Percentiles rank a stretch among this genome's conserved stretches.
Conservation (phyloP, 2,329 filamentous ascomycete species). For the Pyrenochaeta sp. region DNA sequence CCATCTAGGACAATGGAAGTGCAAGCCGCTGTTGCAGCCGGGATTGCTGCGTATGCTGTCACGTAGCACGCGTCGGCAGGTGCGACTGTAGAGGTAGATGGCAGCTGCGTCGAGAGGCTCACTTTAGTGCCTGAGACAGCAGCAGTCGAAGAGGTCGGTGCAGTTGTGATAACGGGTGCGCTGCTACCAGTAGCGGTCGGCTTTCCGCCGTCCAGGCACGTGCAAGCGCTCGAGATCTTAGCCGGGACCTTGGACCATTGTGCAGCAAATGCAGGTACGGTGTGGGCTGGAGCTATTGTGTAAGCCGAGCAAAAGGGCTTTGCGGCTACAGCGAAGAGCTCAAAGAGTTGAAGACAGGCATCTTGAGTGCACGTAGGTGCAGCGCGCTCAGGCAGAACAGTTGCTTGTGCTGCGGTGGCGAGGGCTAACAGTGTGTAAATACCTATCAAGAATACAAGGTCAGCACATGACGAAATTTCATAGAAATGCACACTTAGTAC, state of each 20-base stretch:
- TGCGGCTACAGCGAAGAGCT: constrained; percentile 14
- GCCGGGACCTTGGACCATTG: constrained; percentile 15
- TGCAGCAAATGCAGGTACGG: constrained; percentile 19
- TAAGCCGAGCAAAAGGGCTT: constrained; percentile 21
- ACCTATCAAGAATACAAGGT: background rate
- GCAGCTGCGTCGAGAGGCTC: background rate
- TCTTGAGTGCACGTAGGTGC: constrained; percentile 15
- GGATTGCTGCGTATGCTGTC: constrained; percentile 27
- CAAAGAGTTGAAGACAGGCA: constrained; percentile 15
- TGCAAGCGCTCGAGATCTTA: constrained; percentile 20
- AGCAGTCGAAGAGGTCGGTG: background rate
- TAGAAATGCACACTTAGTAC: background rate
- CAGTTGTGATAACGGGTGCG: background rate
- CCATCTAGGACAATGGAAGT: constrained; percentile 53
- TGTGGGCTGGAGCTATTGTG: constrained; percentile 12
- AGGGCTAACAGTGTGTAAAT: constrained; percentile 14
- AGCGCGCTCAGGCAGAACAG: constrained; percentile 9
- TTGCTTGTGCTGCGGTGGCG: constrained; percentile 15
- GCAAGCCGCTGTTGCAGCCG: constrained; percentile 51
- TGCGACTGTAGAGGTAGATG: background rate
- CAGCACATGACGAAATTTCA: background rate
- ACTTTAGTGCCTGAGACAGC: background rate
- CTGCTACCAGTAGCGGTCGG: constrained; percentile 8
- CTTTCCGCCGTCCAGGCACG: constrained; percentile 11
- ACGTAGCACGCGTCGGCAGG: constrained; percentile 22